Percentiles rank a stretch among this genome's conserved stretches.
These are phyloP conservation scores for Penicillium simplicissimum DNA, from an alignment of 495 filamentous ascomycete species.

Conservation along the genomic window DNA sequence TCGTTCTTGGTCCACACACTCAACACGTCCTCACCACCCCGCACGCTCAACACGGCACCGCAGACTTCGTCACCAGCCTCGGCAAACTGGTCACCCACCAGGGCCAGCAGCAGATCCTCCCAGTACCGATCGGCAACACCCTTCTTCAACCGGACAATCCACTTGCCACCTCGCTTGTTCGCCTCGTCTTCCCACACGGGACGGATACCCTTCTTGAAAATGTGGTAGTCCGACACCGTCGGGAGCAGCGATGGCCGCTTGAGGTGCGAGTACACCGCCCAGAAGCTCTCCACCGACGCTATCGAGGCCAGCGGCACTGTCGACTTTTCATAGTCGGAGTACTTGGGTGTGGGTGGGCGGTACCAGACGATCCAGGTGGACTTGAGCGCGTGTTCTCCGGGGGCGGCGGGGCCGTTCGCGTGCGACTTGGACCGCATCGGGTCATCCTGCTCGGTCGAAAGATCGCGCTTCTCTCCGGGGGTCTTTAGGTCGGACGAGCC, in stretches of 20 bases:
- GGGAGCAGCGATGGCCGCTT: constrained; percentile 86
- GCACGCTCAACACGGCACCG: constrained; percentile 88
- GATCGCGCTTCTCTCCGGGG: constrained; percentile 66
- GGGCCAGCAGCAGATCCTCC: constrained; percentile 90
- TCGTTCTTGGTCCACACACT: constrained; percentile 96
- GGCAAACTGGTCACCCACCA: constrained; percentile 92
- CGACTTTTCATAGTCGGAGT: constrained; percentile 97
- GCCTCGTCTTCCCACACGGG: constrained; percentile 99
- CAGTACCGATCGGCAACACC: constrained; percentile 96
- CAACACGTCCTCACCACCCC: constrained; percentile 94
- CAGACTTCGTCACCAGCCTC: constrained; percentile 95
- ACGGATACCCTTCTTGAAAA: constrained; percentile 95
- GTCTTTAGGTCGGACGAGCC: constrained; percentile 74
- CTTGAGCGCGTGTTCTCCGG: constrained; percentile 65
- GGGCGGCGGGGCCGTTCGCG: constrained; percentile 41
- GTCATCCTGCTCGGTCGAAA: constrained; percentile 55
- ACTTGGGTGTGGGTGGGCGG: constrained; percentile 90
- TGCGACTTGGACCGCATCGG: constrained; percentile 48
- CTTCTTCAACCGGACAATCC: constrained; percentile 94
- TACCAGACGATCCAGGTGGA: constrained; percentile 97
- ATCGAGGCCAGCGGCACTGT: constrained; percentile 81
- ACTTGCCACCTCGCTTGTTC: constrained; percentile 95
- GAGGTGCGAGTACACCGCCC: constrained; percentile 85
- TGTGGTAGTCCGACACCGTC: constrained; percentile 94
- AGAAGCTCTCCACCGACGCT: constrained; percentile 86